Evolutionary conservation across 352 stramenopile species (phyloP).

Genomic region (Phytophthora tubulina): DNA sequence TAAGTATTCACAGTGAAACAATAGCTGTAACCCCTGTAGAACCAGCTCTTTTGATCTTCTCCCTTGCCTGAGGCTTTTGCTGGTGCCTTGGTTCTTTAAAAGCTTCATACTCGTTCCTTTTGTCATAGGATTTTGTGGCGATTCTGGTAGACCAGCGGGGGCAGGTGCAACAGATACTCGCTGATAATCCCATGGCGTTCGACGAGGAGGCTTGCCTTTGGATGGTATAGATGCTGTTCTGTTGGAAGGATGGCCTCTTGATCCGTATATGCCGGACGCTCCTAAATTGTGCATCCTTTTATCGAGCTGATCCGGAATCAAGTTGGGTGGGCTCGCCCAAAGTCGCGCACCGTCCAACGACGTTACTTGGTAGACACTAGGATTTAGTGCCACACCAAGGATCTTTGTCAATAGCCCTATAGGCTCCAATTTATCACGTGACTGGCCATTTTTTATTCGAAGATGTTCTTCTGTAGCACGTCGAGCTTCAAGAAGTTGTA

Average conservation of each 20-base stretch:
- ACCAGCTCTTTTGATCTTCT: slow-evolving; percentile 26
- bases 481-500: slow-evolving; percentile 8
- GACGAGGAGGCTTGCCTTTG: neutral
- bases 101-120: neutral
- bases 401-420: slow-evolving; percentile 12
- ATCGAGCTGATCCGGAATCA: slow-evolving; percentile 15
- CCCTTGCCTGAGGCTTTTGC: neutral
- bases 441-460: neutral
- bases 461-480: neutral
- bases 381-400: slow-evolving; percentile 23
- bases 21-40: slow-evolving; percentile 36
- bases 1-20: slow-evolving; percentile 49
- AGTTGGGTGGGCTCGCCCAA: slow-evolving; percentile 20
- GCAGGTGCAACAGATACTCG: slow-evolving; percentile 10
- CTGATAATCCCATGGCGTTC: neutral
- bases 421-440: neutral
- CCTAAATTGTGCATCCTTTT: slow-evolving; percentile 22
- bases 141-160: slow-evolving; percentile 15
- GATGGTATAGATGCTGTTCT: slow-evolving; percentile 7
- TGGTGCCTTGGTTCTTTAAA: neutral
- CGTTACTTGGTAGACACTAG: slow-evolving; percentile 13
- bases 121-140: neutral
- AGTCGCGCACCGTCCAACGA: slow-evolving; percentile 10
- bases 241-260: slow-evolving; percentile 15
- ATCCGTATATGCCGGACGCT: slow-evolving; percentile 10